Evolutionary conservation across 306 rosid species (phyloP).

Genomic region (Cucurbita ficifolia): DNA sequence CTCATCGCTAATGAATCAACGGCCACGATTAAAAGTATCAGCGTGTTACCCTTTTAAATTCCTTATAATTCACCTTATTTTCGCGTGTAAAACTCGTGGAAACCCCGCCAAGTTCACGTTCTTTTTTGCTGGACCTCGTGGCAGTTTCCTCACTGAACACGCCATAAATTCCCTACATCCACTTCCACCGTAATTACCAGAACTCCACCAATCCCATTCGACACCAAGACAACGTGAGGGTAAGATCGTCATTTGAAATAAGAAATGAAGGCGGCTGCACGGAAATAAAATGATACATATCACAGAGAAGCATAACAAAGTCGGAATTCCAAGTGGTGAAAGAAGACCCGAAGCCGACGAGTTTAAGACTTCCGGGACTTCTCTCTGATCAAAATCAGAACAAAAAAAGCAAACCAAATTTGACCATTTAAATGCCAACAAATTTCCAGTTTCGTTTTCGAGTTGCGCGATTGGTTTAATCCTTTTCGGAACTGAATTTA

Average conservation of each 20-base stretch:
- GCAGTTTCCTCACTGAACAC: not conserved
- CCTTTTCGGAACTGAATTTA: not conserved
- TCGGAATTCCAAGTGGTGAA: not conserved
- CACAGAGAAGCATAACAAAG: not conserved
- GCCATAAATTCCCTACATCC: not conserved
- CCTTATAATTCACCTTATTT: not conserved
- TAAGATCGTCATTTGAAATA: not conserved
- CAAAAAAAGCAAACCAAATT: not conserved
- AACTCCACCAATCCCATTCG: not conserved
- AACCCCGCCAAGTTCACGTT: not conserved
- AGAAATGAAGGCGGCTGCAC: not conserved
- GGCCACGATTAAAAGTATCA: not conserved
- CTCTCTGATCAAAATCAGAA: not conserved
- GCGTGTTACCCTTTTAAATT: not conserved
- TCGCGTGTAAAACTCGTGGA: constrained; percentile 8
- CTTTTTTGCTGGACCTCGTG: not conserved
- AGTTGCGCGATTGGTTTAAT: not conserved
- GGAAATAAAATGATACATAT: not conserved
- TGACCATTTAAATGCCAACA: not conserved
- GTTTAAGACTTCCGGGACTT: not conserved
- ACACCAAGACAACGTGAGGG: not conserved
- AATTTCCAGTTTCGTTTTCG: not conserved
- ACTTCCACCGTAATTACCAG: not conserved
- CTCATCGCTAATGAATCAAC: not conserved
- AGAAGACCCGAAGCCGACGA: not conserved